Percentiles rank a stretch among this genome's conserved stretches.
These are phyloP conservation scores for Geotrichum cucujoidarum DNA, from an alignment of 1,139 yeast species.

Conservation along the genomic window DNA sequence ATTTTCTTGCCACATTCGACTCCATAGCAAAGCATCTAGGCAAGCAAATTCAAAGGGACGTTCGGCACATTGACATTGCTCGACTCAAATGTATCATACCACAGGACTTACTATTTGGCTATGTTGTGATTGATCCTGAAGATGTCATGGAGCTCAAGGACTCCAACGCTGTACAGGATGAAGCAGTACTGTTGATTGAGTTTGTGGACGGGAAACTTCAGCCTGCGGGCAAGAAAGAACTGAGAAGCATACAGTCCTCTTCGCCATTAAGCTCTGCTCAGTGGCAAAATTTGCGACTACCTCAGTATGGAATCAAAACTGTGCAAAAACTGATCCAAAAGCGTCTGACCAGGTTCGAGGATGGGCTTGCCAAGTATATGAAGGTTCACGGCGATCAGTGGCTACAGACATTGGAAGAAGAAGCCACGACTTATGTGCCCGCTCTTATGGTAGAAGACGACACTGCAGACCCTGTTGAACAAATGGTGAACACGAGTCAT, in stretches of 20 bases:
- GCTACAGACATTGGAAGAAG: conserved; percentile 36
- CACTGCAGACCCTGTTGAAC: conserved; percentile 25
- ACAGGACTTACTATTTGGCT: conserved; percentile 60
- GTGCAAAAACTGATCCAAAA: conserved; percentile 57
- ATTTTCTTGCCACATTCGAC: conserved; percentile 51
- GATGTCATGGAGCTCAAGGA: conserved; percentile 30
- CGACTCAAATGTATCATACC: conserved; percentile 61
- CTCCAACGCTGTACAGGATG: conserved; percentile 34
- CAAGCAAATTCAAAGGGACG: conserved; percentile 31
- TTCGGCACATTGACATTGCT: conserved; percentile 51
- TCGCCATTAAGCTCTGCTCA: background rate
- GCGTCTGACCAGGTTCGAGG: conserved; percentile 51
- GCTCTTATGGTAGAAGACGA: conserved; percentile 1
- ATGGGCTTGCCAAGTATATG: conserved; percentile 41
- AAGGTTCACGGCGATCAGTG: conserved; percentile 38
- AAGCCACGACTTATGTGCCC: conserved; percentile 46
- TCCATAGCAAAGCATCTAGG: conserved; percentile 47
- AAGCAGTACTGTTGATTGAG: conserved; percentile 60
- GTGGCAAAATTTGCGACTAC: conserved; percentile 35
- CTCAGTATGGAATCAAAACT: conserved; percentile 45
- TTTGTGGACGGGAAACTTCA: conserved; percentile 63
- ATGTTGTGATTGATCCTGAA: conserved; percentile 44
- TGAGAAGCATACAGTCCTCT: too few relatives aligned
- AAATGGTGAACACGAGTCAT: conserved; percentile 17
- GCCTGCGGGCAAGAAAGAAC: conserved; percentile 25